These are phyloP conservation scores for Penicillium bovifimosum DNA, from an alignment of 495 filamentous ascomycete genomes.

Conservation along the genomic window DNA sequence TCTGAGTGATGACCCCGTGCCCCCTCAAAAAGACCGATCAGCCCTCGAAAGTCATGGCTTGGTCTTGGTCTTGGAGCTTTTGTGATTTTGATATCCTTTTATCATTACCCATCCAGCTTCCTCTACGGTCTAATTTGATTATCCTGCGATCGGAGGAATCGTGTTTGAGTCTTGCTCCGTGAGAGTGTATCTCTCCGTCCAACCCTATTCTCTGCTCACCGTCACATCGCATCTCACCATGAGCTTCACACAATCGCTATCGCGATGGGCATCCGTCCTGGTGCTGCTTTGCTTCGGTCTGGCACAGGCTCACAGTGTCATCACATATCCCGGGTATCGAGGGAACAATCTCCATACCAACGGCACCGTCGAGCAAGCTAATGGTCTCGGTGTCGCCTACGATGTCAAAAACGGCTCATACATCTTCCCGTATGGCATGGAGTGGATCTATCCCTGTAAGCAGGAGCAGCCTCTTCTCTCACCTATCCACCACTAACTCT, in stretches of 20 bases:
- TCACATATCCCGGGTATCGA: constrained; percentile 91
- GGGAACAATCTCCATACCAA: constrained; percentile 87
- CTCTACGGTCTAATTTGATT: neutral
- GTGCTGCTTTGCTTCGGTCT: constrained; percentile 46
- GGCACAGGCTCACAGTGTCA: constrained; percentile 74
- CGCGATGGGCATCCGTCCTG: constrained; percentile 44
- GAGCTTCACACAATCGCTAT: constrained; percentile 33
- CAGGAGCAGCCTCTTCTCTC: neutral
- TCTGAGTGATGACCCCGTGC: constrained; percentile 9
- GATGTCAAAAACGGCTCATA: constrained; percentile 34
- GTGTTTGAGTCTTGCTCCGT: constrained; percentile 1
- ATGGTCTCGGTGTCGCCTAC: constrained; percentile 44
- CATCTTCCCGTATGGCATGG: constrained; percentile 83
- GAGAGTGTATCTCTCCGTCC: constrained; percentile 1
- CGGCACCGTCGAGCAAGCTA: constrained; percentile 43
- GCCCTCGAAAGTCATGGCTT: constrained; percentile 23
- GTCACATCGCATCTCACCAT: constrained; percentile 19
- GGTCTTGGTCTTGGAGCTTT: constrained; percentile 28
- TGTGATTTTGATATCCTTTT: constrained; percentile 12
- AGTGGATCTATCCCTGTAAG: constrained; percentile 98
- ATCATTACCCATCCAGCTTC: neutral
- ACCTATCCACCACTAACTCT: neutral
- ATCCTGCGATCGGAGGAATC: constrained; percentile 6
- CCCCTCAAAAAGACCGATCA: constrained; percentile 37
- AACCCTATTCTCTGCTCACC: neutral